Base-by-base conservation (phyloP, 345 rosid species). In the Mallotus nudiflorus region DNA sequence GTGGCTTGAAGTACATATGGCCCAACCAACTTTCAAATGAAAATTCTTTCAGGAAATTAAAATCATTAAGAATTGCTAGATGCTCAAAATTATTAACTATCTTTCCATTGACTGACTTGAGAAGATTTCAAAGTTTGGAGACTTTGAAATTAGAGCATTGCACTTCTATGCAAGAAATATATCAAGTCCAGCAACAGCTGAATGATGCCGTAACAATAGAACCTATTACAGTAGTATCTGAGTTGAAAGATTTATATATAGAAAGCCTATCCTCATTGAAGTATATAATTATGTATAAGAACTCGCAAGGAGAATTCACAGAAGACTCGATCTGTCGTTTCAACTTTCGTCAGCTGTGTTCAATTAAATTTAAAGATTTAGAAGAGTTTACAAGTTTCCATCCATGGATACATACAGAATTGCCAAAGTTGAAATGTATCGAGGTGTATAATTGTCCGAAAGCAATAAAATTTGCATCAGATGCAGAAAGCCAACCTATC, bases 1-100 rank as follows among this genome's bases (percentile, higher is more conserved):
- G 15, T 20, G 27, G 44, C 13, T 39, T 52, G 37, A 40, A 48
- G 35, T 50, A 11, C 33, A 8, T 75, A 6, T 75, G 74, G 70
- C 53, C 55, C 28, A 27, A 39, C 33, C 27, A 45, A 15, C 33
- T 37, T n/a, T 42, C 19, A 55, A 27, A 18, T 5, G 22, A 7
- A 0, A 35, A 19, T 39, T n/a, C n/a, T n/a, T n/a, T n/a, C n/a
- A n/a, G n/a, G n/a, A n/a, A n/a, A n/a, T n/a, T n/a, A n/a, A n/a
- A 51, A 35, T 0, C 14, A 9, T 6, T 68, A 27, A 44, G 19
- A 14, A 16, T 74, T 28, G 6, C 8, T 1, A 0, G 0, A 13
- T 54, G 69, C 20, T 1, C 2, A 0, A 49, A 70, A 3, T 44
- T 75, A 25, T 1, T n/a, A 24, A 19, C 29, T 19, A 5, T 74